phyloP scores from a whole-genome alignment of 2,329 filamentous ascomycete genomes.

The Penicillium sp. region DNA sequence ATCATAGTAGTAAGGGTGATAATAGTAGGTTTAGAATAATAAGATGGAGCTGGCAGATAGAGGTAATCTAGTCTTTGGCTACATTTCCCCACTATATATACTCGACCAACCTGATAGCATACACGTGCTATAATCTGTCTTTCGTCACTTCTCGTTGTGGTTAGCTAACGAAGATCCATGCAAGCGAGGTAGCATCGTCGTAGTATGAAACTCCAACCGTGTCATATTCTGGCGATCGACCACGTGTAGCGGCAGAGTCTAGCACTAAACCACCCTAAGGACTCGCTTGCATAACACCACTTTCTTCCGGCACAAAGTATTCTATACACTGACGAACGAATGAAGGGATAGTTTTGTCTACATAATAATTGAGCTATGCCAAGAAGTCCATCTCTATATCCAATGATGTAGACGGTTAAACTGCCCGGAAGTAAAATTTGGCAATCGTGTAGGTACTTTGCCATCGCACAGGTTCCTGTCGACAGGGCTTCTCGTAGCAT shows the following conservation, averaged over 20 bases:
- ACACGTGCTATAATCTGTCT: background rate
- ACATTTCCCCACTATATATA: background rate
- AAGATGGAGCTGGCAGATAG: background rate
- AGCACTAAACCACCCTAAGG: background rate
- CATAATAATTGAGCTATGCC: background rate
- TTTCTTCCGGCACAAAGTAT: background rate
- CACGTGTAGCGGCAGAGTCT: conserved; percentile 1
- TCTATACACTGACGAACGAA: background rate
- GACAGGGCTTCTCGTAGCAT: background rate
- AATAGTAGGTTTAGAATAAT: background rate
- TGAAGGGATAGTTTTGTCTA: background rate
- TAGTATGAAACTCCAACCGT: background rate
- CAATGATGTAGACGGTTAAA: no score
- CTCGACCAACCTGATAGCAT: background rate
- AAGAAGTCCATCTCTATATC: background rate
- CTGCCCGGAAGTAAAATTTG: background rate
- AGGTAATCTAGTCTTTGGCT: background rate
- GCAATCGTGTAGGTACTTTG: background rate
- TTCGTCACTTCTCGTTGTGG: background rate
- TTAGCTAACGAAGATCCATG: background rate
- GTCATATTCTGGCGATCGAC: background rate
- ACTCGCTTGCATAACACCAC: background rate
- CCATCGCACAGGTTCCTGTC: background rate
- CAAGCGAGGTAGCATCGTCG: conserved; percentile 1
- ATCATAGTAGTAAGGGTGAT: background rate